A percentile compares a stretch with the other conserved stretches of the same genome.
phyloP scores from a whole-genome alignment of 805 yeast genomes.

The Scheffersomyces spartinae region DNA sequence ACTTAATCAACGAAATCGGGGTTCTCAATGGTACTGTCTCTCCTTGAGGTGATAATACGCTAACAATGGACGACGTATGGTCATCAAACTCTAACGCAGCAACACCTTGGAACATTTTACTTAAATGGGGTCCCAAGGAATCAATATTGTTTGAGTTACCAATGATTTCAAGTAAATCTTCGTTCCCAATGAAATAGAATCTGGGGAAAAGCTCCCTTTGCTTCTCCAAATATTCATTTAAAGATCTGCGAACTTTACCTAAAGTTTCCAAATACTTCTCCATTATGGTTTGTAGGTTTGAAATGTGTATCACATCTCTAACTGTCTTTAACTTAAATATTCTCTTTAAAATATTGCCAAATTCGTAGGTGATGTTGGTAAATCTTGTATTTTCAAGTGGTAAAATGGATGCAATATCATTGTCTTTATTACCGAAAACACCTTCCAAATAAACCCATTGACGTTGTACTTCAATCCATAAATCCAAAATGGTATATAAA shows the following conservation, averaged over 20 bases:
- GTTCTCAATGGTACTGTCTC: slow-evolving; percentile 37
- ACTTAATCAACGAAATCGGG: slow-evolving; percentile 32
- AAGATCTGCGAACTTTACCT: slow-evolving; percentile 45
- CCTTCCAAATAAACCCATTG: slow-evolving; percentile 84
- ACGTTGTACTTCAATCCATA: slow-evolving; percentile 79
- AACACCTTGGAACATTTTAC: slow-evolving; percentile 65
- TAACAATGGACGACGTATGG: slow-evolving; percentile 22
- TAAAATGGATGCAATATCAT: slow-evolving; percentile 48
- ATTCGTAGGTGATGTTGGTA: slow-evolving; percentile 49
- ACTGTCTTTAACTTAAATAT: slow-evolving; percentile 38
- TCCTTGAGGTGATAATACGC: slow-evolving; percentile 52
- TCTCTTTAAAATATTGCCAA: slow-evolving; percentile 37
- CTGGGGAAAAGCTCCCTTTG: slow-evolving; percentile 73
- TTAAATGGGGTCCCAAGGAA: slow-evolving; percentile 45
- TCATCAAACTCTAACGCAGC: slow-evolving; percentile 25
- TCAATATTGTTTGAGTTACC: slow-evolving; percentile 46
- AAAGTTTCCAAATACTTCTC: slow-evolving; percentile 45
- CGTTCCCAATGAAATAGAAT: slow-evolving; percentile 82
- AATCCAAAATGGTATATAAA: slow-evolving; percentile 41
- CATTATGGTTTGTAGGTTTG: slow-evolving; percentile 37
- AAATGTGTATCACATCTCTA: slow-evolving; percentile 41
- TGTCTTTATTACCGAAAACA: slow-evolving; percentile 44
- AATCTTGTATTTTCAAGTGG: slow-evolving; percentile 66
- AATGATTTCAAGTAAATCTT: slow-evolving; percentile 72
- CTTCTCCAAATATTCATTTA: slow-evolving; percentile 67